Conservation (phyloP, 2,329 filamentous ascomycete species). For the Xylogone sp. region DNA sequence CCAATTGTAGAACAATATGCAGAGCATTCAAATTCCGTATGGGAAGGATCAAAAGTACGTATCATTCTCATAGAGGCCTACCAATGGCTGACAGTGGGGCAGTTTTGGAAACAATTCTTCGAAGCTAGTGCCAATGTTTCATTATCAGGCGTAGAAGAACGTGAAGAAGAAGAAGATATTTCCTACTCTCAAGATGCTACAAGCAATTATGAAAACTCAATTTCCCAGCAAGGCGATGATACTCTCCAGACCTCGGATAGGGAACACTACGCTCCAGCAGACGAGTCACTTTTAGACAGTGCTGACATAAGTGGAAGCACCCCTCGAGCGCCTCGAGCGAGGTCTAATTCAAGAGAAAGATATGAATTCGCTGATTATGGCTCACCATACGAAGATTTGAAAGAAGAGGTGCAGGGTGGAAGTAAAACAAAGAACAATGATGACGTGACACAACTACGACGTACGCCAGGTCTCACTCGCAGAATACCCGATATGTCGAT, state of each 20-base stretch:
- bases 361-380: conserved; percentile 61
- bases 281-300: conserved; percentile 67
- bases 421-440: conserved; percentile 33
- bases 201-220: conserved; percentile 33
- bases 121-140: conserved; percentile 97
- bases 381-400: conserved; percentile 74
- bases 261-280: conserved; percentile 34
- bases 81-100: conserved; percentile 17
- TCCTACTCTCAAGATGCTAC: conserved; percentile 29
- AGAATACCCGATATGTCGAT: conserved; percentile 59
- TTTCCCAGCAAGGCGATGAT: conserved; percentile 34
- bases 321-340: conserved; percentile 53
- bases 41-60: conserved; percentile 88
- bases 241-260: conserved; percentile 17
- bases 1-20: conserved; percentile 94
- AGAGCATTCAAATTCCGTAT: conserved; percentile 88
- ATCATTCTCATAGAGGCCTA: background rate
- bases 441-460: conserved; percentile 34
- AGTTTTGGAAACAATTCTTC: conserved; percentile 99
- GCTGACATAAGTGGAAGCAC: conserved; percentile 64
- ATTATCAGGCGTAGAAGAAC: conserved; percentile 88
- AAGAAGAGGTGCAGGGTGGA: conserved; percentile 55
- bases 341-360: conserved; percentile 35
- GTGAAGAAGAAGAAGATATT: conserved; percentile 53
- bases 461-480: conserved; percentile 33